Conservation (phyloP, 2,329 filamentous ascomycete species). For the Fusarium udum region DNA sequence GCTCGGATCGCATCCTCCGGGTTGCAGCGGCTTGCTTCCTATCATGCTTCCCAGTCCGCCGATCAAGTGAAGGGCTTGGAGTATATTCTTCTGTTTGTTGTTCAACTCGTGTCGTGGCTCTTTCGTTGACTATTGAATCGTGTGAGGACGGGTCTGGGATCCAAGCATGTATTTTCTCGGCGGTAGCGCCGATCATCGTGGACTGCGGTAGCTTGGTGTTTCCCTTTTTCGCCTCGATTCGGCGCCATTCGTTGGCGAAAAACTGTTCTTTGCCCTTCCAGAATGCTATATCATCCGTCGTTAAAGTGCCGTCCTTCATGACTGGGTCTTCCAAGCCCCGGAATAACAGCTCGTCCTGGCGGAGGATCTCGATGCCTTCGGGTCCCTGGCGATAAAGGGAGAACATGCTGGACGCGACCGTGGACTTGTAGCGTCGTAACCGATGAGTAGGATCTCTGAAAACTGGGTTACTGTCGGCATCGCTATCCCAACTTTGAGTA, state of each 20-base stretch:
- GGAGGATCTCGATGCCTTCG: background rate
- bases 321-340: background rate
- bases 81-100: background rate
- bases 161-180: background rate
- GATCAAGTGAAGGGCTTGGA: background rate
- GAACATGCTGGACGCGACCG: background rate
- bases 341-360: background rate
- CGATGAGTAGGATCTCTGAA: background rate
- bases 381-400: background rate
- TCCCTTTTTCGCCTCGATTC: background rate
- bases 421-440: background rate
- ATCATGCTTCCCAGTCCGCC: background rate
- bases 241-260: background rate
- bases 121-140: background rate
- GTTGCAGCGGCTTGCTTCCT: background rate
- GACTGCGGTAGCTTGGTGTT: background rate
- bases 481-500: background rate
- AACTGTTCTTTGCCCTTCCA: background rate
- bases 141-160: background rate
- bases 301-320: background rate
- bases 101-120: too few species aligned
- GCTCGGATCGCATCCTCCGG: too few species aligned
- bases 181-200: background rate
- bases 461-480: background rate
- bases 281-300: background rate